Evolutionary conservation across 306 rosid species (phyloP).

Genomic region (Oemleria cerasiformis): DNA sequence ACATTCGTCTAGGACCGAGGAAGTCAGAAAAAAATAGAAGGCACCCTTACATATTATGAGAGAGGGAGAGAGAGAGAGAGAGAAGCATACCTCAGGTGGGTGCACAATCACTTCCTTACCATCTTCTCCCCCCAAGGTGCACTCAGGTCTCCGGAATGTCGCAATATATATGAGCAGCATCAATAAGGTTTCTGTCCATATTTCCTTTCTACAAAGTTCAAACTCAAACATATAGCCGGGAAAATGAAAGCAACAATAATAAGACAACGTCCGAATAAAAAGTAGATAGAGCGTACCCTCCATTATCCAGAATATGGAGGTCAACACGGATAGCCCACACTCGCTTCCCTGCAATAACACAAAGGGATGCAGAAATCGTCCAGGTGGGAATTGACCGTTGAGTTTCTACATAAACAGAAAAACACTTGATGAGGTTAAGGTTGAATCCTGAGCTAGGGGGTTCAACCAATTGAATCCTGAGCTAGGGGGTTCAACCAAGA

Average conservation of each 20-base stretch:
- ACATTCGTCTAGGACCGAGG: background rate
- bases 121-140: constrained; percentile 77
- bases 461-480: too few species aligned
- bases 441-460: too few species aligned
- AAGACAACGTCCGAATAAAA: background rate
- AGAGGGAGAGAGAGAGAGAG: background rate
- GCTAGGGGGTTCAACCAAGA: too few species aligned
- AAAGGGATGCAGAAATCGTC: too few species aligned
- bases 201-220: constrained; percentile 1
- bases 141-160: constrained; percentile 85
- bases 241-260: background rate
- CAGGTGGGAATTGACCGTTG: too few species aligned
- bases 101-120: constrained; percentile 81
- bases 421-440: too few species aligned
- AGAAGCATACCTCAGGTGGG: constrained; percentile 72
- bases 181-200: constrained; percentile 68
- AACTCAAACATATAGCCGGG: background rate
- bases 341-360: constrained; percentile 66
- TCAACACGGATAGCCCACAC: constrained; percentile 87
- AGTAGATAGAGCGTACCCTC: constrained; percentile 51
- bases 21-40: background rate
- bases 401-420: too few species aligned
- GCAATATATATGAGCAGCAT: constrained; percentile 87
- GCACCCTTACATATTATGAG: background rate
- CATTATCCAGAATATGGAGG: constrained; percentile 80